Base-by-base conservation (phyloP, 495 filamentous ascomycete species). In the Ramalina peruviana region DNA sequence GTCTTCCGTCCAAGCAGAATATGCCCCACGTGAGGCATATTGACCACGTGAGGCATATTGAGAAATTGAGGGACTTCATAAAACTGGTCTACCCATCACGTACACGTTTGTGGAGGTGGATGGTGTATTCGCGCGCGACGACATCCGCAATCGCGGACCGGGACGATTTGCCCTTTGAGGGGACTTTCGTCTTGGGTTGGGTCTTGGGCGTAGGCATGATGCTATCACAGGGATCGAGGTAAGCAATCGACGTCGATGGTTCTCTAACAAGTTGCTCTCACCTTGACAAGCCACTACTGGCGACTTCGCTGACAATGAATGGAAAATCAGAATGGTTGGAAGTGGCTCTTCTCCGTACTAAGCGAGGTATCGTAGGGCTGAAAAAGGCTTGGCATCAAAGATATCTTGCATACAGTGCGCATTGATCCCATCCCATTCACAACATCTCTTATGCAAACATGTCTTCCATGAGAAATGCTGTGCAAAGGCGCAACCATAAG, bases 101-200 rank as follows among this genome's bases (percentile, higher is more conserved):
- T 93, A 97, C 92, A 71, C 89, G 82, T 82, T 94, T 97, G 84
- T 99, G 92, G 56, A 99, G 73, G 80, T 99, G 90, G 78, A 99
- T 99, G 69, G 92, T 99, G 81, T 97, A 99, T 78, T 99, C 93
- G 78, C 92, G 88, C 52, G 92, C 81, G 65, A 99, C 92, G 62
- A 97, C 93, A 72, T 97, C 89, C 65, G 85, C 83, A 69, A 97
- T 94, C 72, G 92, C 92, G 66, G 88, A 95, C 65, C 89, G 85
- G 11, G 48, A 49, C 11, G 51, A 46, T 20, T 50, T 54, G 43
- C 50, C 50, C 38, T 60, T 60, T 6, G 53, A 51, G 11, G 53
- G 26, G 17, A n/a, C 23, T 30, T 57, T 57, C 10, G 51, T 40
- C 27, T 46, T 54, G 21, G 57, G 54, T 30, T 43, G 20, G 27